Evolutionary conservation across 1,284 basidiomycete genomes (phyloP).

Genomic region (Testicularia cyperi): DNA sequence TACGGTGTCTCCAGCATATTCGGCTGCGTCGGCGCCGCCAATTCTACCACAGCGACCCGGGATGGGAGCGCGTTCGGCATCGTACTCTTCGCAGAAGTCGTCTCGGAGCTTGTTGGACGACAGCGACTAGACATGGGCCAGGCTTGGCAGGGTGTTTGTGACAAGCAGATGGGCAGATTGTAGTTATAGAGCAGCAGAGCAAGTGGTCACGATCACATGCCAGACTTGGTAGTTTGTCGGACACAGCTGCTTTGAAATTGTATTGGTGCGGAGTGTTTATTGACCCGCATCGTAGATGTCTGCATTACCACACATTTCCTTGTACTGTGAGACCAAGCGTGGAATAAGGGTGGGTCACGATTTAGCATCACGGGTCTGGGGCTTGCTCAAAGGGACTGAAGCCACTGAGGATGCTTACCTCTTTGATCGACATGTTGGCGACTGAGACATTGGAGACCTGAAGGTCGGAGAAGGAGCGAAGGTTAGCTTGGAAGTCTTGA

Average conservation of each 20-base stretch:
- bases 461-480: background rate
- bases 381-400: too few relatives aligned
- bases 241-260: background rate
- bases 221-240: too few relatives aligned
- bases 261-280: conserved; percentile 2
- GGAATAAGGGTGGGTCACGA: background rate
- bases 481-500: background rate
- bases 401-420: too few relatives aligned
- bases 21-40: conserved; percentile 13
- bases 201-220: too few relatives aligned
- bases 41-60: conserved; percentile 26
- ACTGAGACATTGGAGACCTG: conserved; percentile 38
- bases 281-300: conserved; percentile 41
- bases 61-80: conserved; percentile 25
- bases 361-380: too few relatives aligned
- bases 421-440: conserved; percentile 37
- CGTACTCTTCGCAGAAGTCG: conserved; percentile 29
- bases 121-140: conserved; percentile 22
- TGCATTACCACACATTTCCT: conserved; percentile 37
- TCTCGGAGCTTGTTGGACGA: conserved; percentile 32
- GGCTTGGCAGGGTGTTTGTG: too few relatives aligned
- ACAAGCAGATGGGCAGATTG: too few relatives aligned
- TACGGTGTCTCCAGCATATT: background rate
- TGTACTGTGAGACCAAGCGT: conserved; percentile 18
- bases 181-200: too few relatives aligned